Percentiles rank a stretch among this genome's conserved stretches.
phyloP scores from a whole-genome alignment of 495 filamentous ascomycete genomes.

The Hypoxylon cercidicola region DNA sequence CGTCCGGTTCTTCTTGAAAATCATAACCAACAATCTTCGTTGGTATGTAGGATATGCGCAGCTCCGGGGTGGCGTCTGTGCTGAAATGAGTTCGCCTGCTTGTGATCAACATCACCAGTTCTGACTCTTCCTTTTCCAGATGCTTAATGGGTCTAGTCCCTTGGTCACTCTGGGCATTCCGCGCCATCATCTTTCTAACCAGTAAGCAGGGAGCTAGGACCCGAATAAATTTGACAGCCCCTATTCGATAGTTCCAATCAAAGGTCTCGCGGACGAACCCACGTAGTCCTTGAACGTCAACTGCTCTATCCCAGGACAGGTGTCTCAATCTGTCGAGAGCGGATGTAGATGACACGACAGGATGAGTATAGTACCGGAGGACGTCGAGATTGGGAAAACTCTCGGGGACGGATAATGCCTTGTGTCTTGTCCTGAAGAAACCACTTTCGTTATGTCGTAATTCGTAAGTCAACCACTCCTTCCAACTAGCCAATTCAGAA shows the following conservation, averaged over 20 bases:
- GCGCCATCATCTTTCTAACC: conserved; percentile 67
- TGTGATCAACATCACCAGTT: conserved; percentile 69
- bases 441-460: conserved; percentile 85
- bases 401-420: conserved; percentile 77
- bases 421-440: conserved; percentile 80
- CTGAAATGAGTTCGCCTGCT: conserved; percentile 73
- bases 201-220: conserved; percentile 83
- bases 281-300: conserved; percentile 75
- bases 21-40: conserved; percentile 80
- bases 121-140: conserved; percentile 55
- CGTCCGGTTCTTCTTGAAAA: conserved; percentile 73
- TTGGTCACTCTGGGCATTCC: conserved; percentile 38
- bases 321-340: conserved; percentile 68
- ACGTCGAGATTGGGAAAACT: conserved; percentile 82
- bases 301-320: conserved; percentile 69
- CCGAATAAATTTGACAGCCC: conserved; percentile 85
- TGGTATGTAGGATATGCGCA: conserved; percentile 82
- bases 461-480: conserved; percentile 76
- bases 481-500: conserved; percentile 74
- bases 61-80: conserved; percentile 78
- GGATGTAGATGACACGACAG: conserved; percentile 73
- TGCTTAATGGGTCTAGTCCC: conserved; percentile 51
- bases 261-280: conserved; percentile 81
- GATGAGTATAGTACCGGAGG: conserved; percentile 85
- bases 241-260: conserved; percentile 81